phyloP scores from a whole-genome alignment of 2,329 filamentous ascomycete species.

The Penicillium sumatraense region DNA sequence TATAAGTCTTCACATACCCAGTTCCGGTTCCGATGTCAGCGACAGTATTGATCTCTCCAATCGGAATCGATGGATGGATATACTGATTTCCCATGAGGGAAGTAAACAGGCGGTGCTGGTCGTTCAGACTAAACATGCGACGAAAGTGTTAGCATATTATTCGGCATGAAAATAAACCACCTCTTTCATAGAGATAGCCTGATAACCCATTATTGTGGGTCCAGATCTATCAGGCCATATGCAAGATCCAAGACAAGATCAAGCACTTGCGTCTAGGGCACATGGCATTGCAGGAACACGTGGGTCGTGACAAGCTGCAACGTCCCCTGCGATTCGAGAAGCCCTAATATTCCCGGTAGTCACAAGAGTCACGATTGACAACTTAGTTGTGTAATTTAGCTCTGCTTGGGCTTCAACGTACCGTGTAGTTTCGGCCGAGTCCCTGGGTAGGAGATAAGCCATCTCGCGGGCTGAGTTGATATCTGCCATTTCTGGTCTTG shows the following conservation, averaged over 20 bases:
- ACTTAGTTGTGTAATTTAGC: too few species aligned
- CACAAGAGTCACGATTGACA: background rate
- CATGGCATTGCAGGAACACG: background rate
- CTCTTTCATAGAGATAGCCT: background rate
- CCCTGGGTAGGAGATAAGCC: too few species aligned
- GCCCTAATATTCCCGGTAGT: background rate
- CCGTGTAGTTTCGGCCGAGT: too few species aligned
- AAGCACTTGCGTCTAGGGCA: background rate
- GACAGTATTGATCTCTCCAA: conserved; percentile 18
- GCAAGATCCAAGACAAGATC: background rate
- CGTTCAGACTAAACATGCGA: conserved; percentile 23
- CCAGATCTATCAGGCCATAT: background rate
- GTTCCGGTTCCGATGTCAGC: conserved; percentile 37
- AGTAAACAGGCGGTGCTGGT: conserved; percentile 31
- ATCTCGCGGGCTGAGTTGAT: too few species aligned
- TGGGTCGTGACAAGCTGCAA: background rate
- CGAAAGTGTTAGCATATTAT: background rate
- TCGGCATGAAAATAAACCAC: background rate
- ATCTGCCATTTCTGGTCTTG: too few species aligned
- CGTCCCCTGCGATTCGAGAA: background rate
- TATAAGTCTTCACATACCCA: conserved; percentile 23
- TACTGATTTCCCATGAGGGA: conserved; percentile 21
- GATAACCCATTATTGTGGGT: background rate
- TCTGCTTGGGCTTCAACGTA: too few species aligned
- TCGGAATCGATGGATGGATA: conserved; percentile 32